phyloP scores from a whole-genome alignment of 176 grass and related monocot genomes.

The Oryza meridionalis region DNA sequence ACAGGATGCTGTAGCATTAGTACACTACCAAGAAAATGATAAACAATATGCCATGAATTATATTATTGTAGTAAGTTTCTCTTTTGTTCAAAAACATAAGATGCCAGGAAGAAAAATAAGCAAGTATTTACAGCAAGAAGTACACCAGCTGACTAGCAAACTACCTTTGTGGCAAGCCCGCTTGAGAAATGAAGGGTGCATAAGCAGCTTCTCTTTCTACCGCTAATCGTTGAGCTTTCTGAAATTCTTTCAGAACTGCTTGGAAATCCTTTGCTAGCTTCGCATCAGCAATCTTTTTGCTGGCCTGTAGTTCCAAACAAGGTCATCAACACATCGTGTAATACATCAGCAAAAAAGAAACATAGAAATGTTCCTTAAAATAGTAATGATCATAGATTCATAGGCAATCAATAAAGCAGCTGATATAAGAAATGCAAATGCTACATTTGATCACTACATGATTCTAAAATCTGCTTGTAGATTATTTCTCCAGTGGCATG shows the following conservation, averaged over 20 bases:
- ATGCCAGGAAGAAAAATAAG: not conserved
- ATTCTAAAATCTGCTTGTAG: conserved; percentile 4
- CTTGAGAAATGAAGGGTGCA: conserved; percentile 82
- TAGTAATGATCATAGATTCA: conserved; percentile 19
- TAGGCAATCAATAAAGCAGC: conserved; percentile 5
- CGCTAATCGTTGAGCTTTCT: conserved; percentile 86
- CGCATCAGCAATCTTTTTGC: conserved; percentile 94
- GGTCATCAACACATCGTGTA: not conserved
- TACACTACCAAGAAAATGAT: not conserved
- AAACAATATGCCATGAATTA: not conserved
- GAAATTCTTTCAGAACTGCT: conserved; percentile 90
- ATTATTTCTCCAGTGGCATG: not conserved
- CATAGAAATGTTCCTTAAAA: not conserved
- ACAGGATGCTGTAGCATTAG: conserved; percentile 1
- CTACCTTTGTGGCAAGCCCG: conserved; percentile 69
- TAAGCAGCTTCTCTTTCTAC: conserved; percentile 95
- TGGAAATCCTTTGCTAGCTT: conserved; percentile 99
- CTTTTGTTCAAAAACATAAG: conserved; percentile 17
- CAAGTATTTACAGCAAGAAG: not conserved
- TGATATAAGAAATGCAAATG: not conserved
- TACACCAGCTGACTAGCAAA: not conserved
- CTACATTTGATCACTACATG: not conserved
- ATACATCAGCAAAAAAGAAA: not conserved
- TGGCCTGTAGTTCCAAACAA: conserved; percentile 64
- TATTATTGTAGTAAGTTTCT: not conserved